Evolutionary conservation across 208 protist species (phyloP).

Genomic region (Crithidia acanthocephali): DNA sequence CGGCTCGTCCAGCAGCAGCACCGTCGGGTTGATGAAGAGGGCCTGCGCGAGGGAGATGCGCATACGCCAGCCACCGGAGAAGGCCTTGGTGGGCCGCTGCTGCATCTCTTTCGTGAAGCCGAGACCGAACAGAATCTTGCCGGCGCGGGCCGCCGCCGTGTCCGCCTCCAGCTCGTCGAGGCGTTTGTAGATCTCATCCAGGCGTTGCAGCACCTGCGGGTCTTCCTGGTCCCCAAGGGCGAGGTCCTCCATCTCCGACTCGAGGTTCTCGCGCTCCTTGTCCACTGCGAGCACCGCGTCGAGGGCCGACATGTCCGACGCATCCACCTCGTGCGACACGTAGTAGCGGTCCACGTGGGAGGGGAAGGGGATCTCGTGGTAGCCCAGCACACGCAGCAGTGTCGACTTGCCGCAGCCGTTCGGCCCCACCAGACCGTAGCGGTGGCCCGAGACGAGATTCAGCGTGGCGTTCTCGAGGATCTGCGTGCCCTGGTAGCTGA

Average conservation of each 20-base stretch:
- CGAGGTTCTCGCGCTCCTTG: constrained; percentile 81
- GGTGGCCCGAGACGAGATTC: constrained; percentile 80
- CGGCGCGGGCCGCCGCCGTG: constrained; percentile 83
- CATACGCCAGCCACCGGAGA: constrained; percentile 98
- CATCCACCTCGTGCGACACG: constrained; percentile 97
- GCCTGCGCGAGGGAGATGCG: constrained; percentile 96
- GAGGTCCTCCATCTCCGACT: constrained; percentile 87
- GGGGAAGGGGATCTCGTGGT: constrained; percentile 92
- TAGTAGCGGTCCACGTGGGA: constrained; percentile 96
- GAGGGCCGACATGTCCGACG: constrained; percentile 81
- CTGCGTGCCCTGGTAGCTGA: constrained; percentile 86
- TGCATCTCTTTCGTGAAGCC: constrained; percentile 93
- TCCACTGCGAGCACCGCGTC: constrained; percentile 86
- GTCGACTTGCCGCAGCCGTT: constrained; percentile 96
- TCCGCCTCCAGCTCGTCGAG: constrained; percentile 94
- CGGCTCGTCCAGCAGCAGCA: constrained; percentile 98
- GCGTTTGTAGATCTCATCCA: constrained; percentile 93
- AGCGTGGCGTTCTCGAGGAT: constrained; percentile 90
- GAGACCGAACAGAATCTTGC: constrained; percentile 95
- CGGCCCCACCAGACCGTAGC: constrained; percentile 90
- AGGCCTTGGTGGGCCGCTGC: constrained; percentile 70
- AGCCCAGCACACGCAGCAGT: constrained; percentile 87
- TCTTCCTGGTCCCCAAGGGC: constrained; percentile 84
- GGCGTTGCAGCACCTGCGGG: constrained; percentile 60
- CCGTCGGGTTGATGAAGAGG: constrained; percentile 94